phyloP scores from a whole-genome alignment of 2,329 filamentous ascomycete genomes.

The Lachnum nothofagi region DNA sequence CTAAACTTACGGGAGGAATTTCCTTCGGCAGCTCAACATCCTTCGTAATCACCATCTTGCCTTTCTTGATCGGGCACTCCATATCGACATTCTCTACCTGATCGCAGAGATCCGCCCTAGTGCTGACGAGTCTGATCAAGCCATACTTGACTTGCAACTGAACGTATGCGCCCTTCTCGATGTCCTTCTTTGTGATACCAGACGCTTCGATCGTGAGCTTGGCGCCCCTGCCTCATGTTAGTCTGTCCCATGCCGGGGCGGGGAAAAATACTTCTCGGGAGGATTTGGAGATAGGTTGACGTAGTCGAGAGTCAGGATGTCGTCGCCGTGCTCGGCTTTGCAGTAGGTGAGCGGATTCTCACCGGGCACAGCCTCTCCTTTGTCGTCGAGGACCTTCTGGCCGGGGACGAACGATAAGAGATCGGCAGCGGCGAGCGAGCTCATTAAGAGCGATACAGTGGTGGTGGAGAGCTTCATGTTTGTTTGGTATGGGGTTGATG shows the following conservation, averaged over 20 bases:
- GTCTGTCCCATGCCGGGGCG: background rate
- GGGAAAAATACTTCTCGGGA: constrained; percentile 66
- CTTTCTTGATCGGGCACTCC: constrained; percentile 80
- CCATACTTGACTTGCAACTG: constrained; percentile 87
- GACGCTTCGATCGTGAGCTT: constrained; percentile 72
- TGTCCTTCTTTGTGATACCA: constrained; percentile 66
- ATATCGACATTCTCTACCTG: constrained; percentile 84
- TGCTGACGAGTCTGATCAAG: constrained; percentile 80
- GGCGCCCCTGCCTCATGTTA: constrained; percentile 56
- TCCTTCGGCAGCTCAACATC: constrained; percentile 76
- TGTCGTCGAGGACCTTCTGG: constrained; percentile 44
- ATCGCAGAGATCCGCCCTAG: constrained; percentile 79
- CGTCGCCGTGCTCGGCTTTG: constrained; percentile 53
- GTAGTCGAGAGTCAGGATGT: constrained; percentile 70
- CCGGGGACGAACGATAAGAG: constrained; percentile 44
- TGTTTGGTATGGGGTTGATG: constrained; percentile 7
- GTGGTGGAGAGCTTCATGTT: constrained; percentile 31
- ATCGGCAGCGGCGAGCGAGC: constrained; percentile 36
- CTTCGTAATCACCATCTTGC: constrained; percentile 69
- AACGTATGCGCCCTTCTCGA: constrained; percentile 76
- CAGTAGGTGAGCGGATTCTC: constrained; percentile 83
- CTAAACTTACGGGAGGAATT: constrained; percentile 74
- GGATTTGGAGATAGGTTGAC: constrained; percentile 85
- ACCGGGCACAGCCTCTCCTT: constrained; percentile 49
- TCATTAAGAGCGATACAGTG: constrained; percentile 26